Base-by-base conservation (phyloP, 1,284 basidiomycete species). In the Ustilago trichophora region DNA sequence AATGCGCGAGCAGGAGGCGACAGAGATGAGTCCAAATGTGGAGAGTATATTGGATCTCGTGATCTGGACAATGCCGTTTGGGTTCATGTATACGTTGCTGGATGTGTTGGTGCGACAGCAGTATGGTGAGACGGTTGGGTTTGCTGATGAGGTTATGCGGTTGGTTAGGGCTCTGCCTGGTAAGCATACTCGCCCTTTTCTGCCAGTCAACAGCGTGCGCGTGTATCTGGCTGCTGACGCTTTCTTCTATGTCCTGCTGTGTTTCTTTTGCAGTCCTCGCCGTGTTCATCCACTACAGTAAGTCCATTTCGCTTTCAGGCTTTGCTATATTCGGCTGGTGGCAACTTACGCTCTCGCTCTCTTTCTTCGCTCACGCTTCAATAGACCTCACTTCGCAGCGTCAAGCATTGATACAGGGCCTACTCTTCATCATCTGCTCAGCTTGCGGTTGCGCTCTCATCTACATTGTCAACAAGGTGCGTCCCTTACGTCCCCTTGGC, bases 41-140 rank as follows among this genome's bases (percentile, higher is more conserved):
- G 76, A 78, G 43, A 48, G 43, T 9, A 44, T 53, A 5, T 41
- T 80, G 24, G 77, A 80, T 56, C 47, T 73, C 10, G 21, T 78
- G 3, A 74, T 79, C 22, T 80, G 77, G 77, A 70, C 68, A 22
- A 78, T 80, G 53, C 78, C 78, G 16, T 77, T 80, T 32, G 58
- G 62, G 9, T 78, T 80, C 49, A 40, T 78, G 31, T 81, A 67
- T 34, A 62, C 76, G 37, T 44, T 81, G 38, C 37, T 81, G 40
- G 77, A 77, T 49, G 62, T 81, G 22, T 55, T 80, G 32, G 76
- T 80, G 15, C 59, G 76, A 41, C 77, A 81, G 60, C 79, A 81
- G 59, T 81, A 81, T 38, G 69, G 72, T 13, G 57, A 72, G 51
- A 74, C 75, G 3, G 63, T 72, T 0, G 66, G 69, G 5, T 22